Conservation (phyloP, 305 asterid genomes). For the Striga hermonthica region DNA sequence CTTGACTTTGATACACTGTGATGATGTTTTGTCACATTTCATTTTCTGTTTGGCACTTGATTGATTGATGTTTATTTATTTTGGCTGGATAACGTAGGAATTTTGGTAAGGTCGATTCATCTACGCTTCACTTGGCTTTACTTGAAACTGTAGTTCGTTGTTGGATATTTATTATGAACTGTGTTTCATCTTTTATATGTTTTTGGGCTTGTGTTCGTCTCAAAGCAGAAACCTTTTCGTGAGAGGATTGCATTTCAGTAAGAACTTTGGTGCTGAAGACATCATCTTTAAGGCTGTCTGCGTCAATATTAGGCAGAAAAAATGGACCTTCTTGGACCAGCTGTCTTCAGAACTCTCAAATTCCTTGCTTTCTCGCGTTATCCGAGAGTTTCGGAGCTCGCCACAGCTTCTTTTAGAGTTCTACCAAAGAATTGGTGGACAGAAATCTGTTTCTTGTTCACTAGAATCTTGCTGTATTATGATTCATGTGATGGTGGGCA, state of each 20-base stretch:
- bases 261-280: conserved; percentile 52
- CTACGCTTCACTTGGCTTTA: no score
- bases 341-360: conserved; percentile 41
- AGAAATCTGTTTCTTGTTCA: conserved; percentile 37
- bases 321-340: conserved; percentile 63
- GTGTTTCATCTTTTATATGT: conserved; percentile 49
- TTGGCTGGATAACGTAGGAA: no score
- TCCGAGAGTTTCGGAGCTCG: conserved; percentile 50
- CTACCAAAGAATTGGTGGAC: conserved; percentile 43
- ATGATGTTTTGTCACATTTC: no score
- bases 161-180: conserved; percentile 31
- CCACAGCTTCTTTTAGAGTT: conserved; percentile 50
- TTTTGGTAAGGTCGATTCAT: no score
- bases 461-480: conserved; percentile 53
- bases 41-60: no score
- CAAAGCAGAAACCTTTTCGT: conserved; percentile 42
- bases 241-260: conserved; percentile 51
- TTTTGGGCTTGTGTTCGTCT: conserved; percentile 43
- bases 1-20: no score
- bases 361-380: conserved; percentile 47
- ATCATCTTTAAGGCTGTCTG: conserved; percentile 54
- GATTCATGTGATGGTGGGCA: conserved; percentile 53
- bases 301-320: conserved; percentile 59
- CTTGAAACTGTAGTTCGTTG: no score
- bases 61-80: no score